These are phyloP conservation scores for Hymenoscyphus scutula DNA, from an alignment of 2,329 filamentous ascomycete genomes.

Conservation along the genomic window DNA sequence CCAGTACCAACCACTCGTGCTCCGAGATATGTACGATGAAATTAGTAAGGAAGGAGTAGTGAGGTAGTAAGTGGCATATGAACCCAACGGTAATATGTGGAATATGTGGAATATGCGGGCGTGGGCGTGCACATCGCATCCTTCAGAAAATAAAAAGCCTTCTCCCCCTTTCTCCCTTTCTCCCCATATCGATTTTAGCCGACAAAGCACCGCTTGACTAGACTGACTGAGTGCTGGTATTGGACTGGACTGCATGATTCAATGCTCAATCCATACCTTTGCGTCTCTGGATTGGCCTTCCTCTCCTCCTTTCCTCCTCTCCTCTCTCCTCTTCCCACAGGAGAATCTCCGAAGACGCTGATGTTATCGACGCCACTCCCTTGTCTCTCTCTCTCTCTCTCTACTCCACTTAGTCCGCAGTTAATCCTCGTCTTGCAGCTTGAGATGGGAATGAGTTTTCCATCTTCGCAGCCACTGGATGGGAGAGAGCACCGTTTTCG, in stretches of 20 bases:
- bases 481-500: background rate
- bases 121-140: background rate
- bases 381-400: background rate
- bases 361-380: background rate
- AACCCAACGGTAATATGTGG: conserved; percentile 1
- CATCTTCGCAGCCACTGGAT: background rate
- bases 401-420: conserved; percentile 1
- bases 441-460: background rate
- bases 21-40: background rate
- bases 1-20: background rate
- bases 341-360: conserved; percentile 7
- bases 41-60: background rate
- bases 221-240: background rate
- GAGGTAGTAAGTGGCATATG: background rate
- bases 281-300: background rate
- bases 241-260: too few species aligned
- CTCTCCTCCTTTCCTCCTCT: too few species aligned
- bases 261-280: background rate
- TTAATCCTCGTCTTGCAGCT: background rate
- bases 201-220: background rate
- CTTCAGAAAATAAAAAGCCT: too few species aligned
- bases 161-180: background rate
- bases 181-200: background rate
- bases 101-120: too few species aligned
- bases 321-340: too few species aligned